These are phyloP conservation scores for Cenchrus purpureus DNA, from an alignment of 176 grass and related monocot genomes.

Conservation along the genomic window DNA sequence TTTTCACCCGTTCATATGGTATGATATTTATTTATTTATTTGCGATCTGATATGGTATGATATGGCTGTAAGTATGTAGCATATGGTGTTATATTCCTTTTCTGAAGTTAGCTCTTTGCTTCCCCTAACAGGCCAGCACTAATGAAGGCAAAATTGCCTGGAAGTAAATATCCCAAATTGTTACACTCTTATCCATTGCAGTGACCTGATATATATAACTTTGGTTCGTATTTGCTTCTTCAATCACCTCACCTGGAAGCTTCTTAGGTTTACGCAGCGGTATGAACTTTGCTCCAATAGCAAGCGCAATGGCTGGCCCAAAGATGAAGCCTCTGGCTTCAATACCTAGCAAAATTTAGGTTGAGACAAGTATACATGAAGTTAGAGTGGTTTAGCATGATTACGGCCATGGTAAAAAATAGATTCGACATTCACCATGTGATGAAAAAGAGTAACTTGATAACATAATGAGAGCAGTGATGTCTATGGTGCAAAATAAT, in stretches of 20 bases:
- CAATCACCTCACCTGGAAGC: slow-evolving; percentile 64
- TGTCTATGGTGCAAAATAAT: background rate
- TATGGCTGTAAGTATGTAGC: background rate
- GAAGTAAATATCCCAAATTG: background rate
- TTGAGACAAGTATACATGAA: background rate
- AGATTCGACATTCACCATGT: background rate
- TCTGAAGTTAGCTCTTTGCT: no score
- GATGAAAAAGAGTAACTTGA: background rate
- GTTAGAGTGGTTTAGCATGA: background rate
- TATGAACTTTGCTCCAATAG: slow-evolving; percentile 89
- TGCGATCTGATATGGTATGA: background rate
- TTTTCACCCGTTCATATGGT: background rate
- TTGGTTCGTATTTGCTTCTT: background rate
- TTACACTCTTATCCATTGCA: background rate
- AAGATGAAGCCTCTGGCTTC: slow-evolving; percentile 98
- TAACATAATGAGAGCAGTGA: background rate
- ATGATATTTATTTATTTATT: background rate
- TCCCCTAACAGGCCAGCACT: background rate
- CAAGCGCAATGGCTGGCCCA: slow-evolving; percentile 82
- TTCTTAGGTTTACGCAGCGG: slow-evolving; percentile 93
- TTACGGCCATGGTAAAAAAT: background rate
- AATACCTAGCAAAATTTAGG: slow-evolving; percentile 52
- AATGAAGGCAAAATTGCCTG: background rate
- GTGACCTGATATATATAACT: background rate
- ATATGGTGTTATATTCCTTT: background rate